Evolutionary conservation across 192 early-diverging fungal genomes (phyloP).

Genomic region (Coemansia guatemalensis): DNA sequence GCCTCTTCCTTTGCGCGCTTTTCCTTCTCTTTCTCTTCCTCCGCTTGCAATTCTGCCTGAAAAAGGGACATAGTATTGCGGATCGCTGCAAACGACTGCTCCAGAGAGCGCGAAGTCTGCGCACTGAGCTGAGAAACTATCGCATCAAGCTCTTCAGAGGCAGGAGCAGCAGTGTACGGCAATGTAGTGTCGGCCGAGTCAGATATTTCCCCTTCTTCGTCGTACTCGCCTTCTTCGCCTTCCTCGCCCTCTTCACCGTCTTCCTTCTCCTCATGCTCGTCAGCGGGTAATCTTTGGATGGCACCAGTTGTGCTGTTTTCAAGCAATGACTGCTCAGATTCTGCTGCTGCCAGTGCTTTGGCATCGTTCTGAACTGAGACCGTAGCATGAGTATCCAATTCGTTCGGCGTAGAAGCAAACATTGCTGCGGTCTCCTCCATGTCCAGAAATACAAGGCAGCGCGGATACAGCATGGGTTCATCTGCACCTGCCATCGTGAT

Average conservation of each 20-base stretch:
- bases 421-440: neutral
- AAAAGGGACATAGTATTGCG: slow-evolving; percentile 27
- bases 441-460: slow-evolving; percentile 30
- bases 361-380: neutral
- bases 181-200: slow-evolving; percentile 14
- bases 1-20: slow-evolving; percentile 17
- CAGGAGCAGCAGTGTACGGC: neutral
- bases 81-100: slow-evolving; percentile 28
- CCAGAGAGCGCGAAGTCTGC: slow-evolving; percentile 11
- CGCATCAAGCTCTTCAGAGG: slow-evolving; percentile 16
- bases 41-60: slow-evolving; percentile 31
- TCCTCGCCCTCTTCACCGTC: slow-evolving; percentile 18
- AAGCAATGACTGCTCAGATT: neutral
- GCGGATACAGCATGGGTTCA: slow-evolving; percentile 48
- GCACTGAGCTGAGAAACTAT: slow-evolving; percentile 11
- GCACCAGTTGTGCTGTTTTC: neutral
- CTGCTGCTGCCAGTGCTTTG: neutral
- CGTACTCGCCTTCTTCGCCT: slow-evolving; percentile 38
- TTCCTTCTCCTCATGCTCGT: slow-evolving; percentile 24
- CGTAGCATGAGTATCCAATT: neutral
- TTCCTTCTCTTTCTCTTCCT: slow-evolving; percentile 31
- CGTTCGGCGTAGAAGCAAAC: neutral
- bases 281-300: neutral
- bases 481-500: slow-evolving; percentile 13
- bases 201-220: slow-evolving; percentile 53